Percentiles rank a stretch among this genome's conserved stretches.
Evolutionary conservation across 2,329 filamentous ascomycete genomes (phyloP).

Genomic region (Karstenula rhodostoma): DNA sequence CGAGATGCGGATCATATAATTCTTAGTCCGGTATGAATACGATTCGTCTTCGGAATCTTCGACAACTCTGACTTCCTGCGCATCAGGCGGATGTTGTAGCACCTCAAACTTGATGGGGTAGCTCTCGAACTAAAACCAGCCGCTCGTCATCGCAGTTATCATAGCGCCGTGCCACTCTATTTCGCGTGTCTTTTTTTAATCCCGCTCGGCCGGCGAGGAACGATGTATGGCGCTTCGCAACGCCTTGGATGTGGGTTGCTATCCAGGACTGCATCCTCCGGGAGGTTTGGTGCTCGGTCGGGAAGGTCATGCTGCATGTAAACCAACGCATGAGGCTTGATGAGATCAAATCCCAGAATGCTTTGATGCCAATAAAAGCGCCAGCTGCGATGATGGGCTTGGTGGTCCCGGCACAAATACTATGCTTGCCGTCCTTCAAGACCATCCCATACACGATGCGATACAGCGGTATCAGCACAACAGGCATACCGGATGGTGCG

Average conservation of each 20-base stretch:
- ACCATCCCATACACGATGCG: no score
- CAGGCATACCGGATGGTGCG: no score
- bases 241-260: no score
- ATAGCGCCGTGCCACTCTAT: background rate
- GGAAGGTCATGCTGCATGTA: conserved; percentile 5
- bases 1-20: background rate
- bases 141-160: background rate
- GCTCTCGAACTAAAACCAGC: conserved; percentile 13
- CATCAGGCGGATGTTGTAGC: background rate
- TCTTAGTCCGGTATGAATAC: background rate
- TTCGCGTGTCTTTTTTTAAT: background rate
- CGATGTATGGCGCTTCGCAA: no score
- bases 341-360: background rate
- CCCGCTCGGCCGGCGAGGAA: no score
- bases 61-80: background rate
- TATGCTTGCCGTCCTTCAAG: no score
- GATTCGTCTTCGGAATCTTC: no score
- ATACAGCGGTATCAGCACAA: no score
- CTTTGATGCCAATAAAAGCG: no score
- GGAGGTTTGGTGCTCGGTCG: conserved; percentile 3
- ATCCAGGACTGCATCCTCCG: background rate
- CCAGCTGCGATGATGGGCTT: no score
- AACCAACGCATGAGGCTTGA: background rate
- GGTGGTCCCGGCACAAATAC: no score
- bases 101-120: conserved; percentile 9